A percentile compares a stretch with the other conserved stretches of the same genome.
These are phyloP conservation scores for Colletotrichum acutatum DNA, from an alignment of 2,329 filamentous ascomycete genomes.

Conservation along the genomic window DNA sequence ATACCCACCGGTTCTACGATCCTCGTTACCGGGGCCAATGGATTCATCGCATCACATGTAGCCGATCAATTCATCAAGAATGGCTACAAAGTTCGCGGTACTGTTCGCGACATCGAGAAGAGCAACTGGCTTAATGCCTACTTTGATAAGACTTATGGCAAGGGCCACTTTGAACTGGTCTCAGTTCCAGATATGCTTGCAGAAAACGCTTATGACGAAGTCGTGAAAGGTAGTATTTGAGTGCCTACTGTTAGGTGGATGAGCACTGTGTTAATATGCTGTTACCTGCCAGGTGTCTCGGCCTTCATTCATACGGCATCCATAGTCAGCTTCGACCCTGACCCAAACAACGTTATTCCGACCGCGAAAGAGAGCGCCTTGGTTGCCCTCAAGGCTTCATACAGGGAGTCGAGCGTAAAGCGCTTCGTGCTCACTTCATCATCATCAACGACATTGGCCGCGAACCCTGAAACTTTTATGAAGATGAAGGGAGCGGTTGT, in stretches of 20 bases:
- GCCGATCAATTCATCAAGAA: slow-evolving; percentile 49
- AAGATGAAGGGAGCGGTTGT: slow-evolving; percentile 24
- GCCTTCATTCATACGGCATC: slow-evolving; percentile 53
- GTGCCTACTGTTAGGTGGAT: too few relatives aligned
- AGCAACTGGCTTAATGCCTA: slow-evolving; percentile 43
- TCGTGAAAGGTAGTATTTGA: slow-evolving; percentile 39
- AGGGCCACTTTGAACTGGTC: slow-evolving; percentile 47
- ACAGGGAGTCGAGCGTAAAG: slow-evolving; percentile 46
- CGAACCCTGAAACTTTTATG: slow-evolving; percentile 36
- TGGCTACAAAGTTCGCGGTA: slow-evolving; percentile 58
- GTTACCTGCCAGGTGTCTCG: slow-evolving; percentile 11
- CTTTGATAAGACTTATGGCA: slow-evolving; percentile 47
- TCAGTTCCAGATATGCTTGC: slow-evolving; percentile 47
- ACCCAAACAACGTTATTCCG: slow-evolving; percentile 54
- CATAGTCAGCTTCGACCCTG: slow-evolving; percentile 44
- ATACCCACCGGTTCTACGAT: slow-evolving; percentile 46
- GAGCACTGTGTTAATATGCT: neutral
- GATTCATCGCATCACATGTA: slow-evolving; percentile 53
- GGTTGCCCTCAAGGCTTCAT: slow-evolving; percentile 48
- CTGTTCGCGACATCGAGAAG: slow-evolving; percentile 49
- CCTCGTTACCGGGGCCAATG: slow-evolving; percentile 55
- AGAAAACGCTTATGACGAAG: slow-evolving; percentile 41
- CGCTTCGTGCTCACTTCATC: slow-evolving; percentile 55
- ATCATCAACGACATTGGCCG: slow-evolving; percentile 38
- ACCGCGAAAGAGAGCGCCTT: slow-evolving; percentile 42